Base-by-base conservation (phyloP, 306 rosid species). In the Cyamopsis tetragonoloba region DNA sequence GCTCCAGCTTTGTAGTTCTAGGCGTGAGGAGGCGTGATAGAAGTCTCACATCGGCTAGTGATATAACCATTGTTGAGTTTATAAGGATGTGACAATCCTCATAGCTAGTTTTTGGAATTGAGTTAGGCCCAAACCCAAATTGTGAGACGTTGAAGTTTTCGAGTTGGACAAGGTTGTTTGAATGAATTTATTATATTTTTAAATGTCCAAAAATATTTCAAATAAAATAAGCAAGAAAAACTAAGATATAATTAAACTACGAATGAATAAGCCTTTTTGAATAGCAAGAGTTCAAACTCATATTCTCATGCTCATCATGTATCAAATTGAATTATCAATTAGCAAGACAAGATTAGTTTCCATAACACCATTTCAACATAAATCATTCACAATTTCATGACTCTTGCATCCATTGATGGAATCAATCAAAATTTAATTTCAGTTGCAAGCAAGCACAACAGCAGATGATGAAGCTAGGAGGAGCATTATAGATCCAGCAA, bases 381-480 rank as follows among this genome's bases (percentile, higher is more conserved):
- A 39, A 2, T 20, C 22, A 51, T 24, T 66, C 39, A 53, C 37
- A 70, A 58, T 22, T 35, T 50, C 12, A 57, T 39, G 41, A 47
- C 23, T 37, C n/a, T 31, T 39, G 42, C 13, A 27, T 71, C 19
- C 35, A 35, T 38, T 27, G 2, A 32, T 28, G 42, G 31, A 35
- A 71, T 51, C 10, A 54, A n/a, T n/a, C n/a, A n/a, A n/a, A n/a
- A n/a, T n/a, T n/a, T n/a, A n/a, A n/a, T n/a, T n/a, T n/a, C 85
- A 93, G 99, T 72, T 93, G 81, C 84, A 85, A 80, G 78, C 79
- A 54, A 86, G 89, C 68, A 75, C 90, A 80, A 71, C 75, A 77
- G 59, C 86, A 0, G 88, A 88, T 58, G 82, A 73, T 13, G 80
- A 79, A 65, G 85, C 85, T 56, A 80, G 96, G 50, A 84, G 81